phyloP scores from a whole-genome alignment of 768 basidiomycete species.

The Phylloporus sp. region DNA sequence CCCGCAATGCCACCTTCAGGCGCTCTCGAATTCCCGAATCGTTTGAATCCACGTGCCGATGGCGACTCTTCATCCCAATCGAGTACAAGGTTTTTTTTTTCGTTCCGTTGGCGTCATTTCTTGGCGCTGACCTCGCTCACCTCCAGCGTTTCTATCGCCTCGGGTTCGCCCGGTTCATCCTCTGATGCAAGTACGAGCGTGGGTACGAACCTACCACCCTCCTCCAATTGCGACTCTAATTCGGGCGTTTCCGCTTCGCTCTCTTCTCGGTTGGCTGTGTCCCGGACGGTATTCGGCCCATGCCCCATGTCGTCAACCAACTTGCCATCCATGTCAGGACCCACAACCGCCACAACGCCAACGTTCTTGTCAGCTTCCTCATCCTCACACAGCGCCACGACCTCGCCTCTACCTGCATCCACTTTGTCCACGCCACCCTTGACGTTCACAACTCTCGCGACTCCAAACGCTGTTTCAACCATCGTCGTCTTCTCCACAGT shows the following conservation, averaged over 20 bases:
- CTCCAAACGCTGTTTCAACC: neutral
- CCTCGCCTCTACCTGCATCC: neutral
- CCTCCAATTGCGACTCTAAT: conserved; percentile 15
- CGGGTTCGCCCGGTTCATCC: neutral
- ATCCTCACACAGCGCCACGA: conserved; percentile 2
- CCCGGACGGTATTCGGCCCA: neutral
- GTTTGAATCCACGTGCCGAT: neutral
- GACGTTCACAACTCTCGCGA: neutral
- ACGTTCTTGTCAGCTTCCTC: neutral
- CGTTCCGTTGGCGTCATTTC: neutral
- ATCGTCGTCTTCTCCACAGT: conserved; percentile 15
- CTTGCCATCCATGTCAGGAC: neutral
- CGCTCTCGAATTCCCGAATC: neutral
- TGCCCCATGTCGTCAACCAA: neutral
- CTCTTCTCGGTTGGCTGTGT: neutral
- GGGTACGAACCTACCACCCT: conserved; percentile 18
- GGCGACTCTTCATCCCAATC: neutral
- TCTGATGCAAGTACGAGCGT: conserved; percentile 8
- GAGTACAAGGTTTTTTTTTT: conserved; percentile 13
- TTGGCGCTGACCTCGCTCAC: conserved; percentile 1
- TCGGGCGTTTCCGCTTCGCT: conserved; percentile 6
- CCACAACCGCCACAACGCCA: neutral
- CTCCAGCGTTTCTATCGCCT: neutral
- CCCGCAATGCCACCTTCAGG: conserved; percentile 2
- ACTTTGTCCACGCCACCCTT: neutral